Base-by-base conservation (phyloP, 192 early-diverging fungal genomes). In the Entomortierella lignicola region DNA sequence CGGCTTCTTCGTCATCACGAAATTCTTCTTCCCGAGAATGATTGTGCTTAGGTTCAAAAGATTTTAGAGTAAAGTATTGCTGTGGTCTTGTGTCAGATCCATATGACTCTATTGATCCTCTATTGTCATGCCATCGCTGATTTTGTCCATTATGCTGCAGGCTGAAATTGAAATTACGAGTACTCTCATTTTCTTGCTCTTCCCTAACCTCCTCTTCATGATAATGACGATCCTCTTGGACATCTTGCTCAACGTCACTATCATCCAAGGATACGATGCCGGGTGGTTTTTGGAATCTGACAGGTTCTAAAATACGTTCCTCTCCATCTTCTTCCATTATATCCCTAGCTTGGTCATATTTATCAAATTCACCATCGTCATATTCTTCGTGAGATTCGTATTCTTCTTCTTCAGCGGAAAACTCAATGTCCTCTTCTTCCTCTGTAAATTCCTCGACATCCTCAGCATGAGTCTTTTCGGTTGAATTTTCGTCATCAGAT, bases 401-500 rank as follows among this genome's bases (percentile, higher is more conserved):
- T 27, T 72, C 60, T 17, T 39, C 55, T 43, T 42, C 61, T 0
- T 72, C 60, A 17, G 10, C 41, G 12, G 2, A 37, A 17, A 51
- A 20, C 31, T 42, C 44, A 15, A 55, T 53, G 31, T 32, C 52
- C 26, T 65, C 34, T 23, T 41, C 52, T 13, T 63, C 41, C 18
- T 63, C 63, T 12, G 60, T 63, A 15, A 41, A 29, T 6, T 59
- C 66, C 18, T 58, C 26, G n/a, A 37, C 41, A 21, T 56, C n/a
- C n/a, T n/a, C n/a, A n/a, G n/a, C n/a, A n/a, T n/a, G n/a, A n/a
- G n/a, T n/a, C n/a, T n/a, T n/a, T n/a, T n/a, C n/a, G n/a, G n/a
- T n/a, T n/a, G n/a, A n/a, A 29, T 25, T 44, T 32, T 70, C 56
- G 15, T 58, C 63, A 60, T 60, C 64, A 18, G 72, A 74, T 23